Evolutionary conservation across 139 green algal genomes (phyloP).

Genomic region (Ostreobium quekettii): DNA sequence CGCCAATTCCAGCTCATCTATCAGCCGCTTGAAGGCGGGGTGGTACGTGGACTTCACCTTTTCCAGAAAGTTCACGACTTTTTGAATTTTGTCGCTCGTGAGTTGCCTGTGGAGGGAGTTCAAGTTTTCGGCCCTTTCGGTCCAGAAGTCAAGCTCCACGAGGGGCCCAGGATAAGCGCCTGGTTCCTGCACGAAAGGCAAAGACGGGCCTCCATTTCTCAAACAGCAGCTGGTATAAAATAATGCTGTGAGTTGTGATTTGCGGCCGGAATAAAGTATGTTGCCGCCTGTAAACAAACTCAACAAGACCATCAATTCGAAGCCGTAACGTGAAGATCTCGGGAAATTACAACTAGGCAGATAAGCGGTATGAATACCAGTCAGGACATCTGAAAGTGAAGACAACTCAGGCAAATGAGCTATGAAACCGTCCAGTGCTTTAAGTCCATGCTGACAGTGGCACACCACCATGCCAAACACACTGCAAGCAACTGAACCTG

Average conservation of each 20-base stretch:
- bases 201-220: neutral
- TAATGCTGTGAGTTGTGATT: neutral
- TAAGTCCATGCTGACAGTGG: no score
- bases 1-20: conserved; percentile 48
- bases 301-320: neutral
- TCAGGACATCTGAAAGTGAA: no score
- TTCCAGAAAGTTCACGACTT: conserved; percentile 64
- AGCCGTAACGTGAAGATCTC: neutral
- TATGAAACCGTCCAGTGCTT: no score
- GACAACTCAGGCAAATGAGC: no score
- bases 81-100: conserved; percentile 16
- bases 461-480: no score
- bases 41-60: conserved; percentile 65
- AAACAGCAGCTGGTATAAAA: neutral
- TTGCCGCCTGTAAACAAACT: neutral
- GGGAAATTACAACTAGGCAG: neutral
- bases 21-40: conserved; percentile 58
- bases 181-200: conserved; percentile 21
- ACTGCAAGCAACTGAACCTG: no score
- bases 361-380: no score
- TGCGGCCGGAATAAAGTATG: neutral
- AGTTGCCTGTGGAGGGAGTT: conserved; percentile 80
- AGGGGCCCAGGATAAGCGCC: conserved; percentile 60
- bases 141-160: conserved; percentile 82
- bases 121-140: conserved; percentile 63